Percentiles rank a stretch among this genome's conserved stretches.
Conservation (phyloP, 2,329 filamentous ascomycete genomes). For the Stromatinia cepivora region DNA sequence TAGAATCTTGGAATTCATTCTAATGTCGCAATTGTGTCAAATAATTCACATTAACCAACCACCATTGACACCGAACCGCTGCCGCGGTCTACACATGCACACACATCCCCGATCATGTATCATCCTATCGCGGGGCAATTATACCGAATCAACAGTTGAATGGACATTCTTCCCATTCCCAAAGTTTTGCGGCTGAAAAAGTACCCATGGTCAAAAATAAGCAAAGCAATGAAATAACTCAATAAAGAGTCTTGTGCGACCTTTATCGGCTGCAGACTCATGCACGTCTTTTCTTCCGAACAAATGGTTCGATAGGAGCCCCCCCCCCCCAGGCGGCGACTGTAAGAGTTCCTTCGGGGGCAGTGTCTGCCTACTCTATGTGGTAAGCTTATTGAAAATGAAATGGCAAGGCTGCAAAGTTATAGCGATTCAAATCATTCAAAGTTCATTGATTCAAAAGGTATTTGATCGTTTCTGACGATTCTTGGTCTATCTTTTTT, state of each 20-base stretch:
- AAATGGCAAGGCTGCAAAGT: slow-evolving; percentile 9
- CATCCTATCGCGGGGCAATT: neutral
- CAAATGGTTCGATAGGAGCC: slow-evolving; percentile 15
- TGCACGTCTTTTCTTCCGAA: slow-evolving; percentile 21
- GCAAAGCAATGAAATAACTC: neutral
- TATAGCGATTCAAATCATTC: neutral
- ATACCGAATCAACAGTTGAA: neutral
- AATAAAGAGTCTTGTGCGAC: slow-evolving; percentile 6
- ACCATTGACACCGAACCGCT: neutral
- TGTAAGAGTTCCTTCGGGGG: neutral
- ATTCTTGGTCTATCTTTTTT: neutral
- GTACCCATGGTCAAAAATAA: neutral
- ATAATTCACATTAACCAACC: neutral
- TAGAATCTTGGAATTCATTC: neutral
- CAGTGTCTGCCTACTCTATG: slow-evolving; percentile 7
- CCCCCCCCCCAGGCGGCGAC: too few relatives aligned
- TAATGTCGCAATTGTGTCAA: too few relatives aligned
- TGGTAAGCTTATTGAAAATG: slow-evolving; percentile 4
- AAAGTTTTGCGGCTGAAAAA: slow-evolving; percentile 15
- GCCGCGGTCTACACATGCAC: neutral
- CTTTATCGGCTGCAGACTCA: neutral
- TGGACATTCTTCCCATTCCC: neutral
- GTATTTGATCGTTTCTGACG: neutral
- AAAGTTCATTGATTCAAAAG: neutral
- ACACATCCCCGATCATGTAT: neutral